Percentiles rank a stretch among this genome's conserved stretches.
Evolutionary conservation across 2,329 filamentous ascomycete species (phyloP).

Genomic region (Ophiostoma sp.): DNA sequence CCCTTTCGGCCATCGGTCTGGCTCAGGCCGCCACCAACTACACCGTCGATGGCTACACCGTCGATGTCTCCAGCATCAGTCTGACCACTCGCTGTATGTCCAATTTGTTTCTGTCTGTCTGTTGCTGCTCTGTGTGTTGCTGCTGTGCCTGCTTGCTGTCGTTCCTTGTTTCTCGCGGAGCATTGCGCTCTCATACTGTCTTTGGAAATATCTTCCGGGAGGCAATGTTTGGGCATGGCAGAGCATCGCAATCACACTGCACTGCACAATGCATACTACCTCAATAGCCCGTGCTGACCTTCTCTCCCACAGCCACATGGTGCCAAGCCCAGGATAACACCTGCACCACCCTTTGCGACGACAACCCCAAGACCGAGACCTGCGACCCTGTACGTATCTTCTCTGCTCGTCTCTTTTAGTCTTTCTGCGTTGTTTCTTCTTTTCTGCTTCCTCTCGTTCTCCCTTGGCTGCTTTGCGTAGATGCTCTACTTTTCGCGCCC

Average conservation of each 20-base stretch:
- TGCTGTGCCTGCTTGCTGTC: conserved; percentile 26
- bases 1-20: conserved; percentile 41
- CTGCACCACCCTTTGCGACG: conserved; percentile 46
- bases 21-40: conserved; percentile 37
- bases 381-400: conserved; percentile 44
- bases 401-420: not conserved
- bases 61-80: conserved; percentile 38
- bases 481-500: not conserved
- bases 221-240: not conserved
- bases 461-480: not conserved
- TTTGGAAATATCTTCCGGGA: not conserved
- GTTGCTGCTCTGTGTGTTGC: conserved; percentile 17
- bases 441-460: not conserved
- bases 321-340: conserved; percentile 48
- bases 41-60: conserved; percentile 45
- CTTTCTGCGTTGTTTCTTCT: too few relatives aligned
- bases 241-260: not conserved
- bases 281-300: not conserved
- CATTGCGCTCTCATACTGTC: not conserved
- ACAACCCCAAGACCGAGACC: conserved; percentile 37
- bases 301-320: conserved; percentile 41
- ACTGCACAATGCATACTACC: not conserved
- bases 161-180: not conserved
- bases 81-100: conserved; percentile 39
- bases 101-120: not conserved